A percentile compares a stretch with the other conserved stretches of the same genome.
Conservation (phyloP, 2,329 filamentous ascomycete genomes). For the Fusarium musae region DNA sequence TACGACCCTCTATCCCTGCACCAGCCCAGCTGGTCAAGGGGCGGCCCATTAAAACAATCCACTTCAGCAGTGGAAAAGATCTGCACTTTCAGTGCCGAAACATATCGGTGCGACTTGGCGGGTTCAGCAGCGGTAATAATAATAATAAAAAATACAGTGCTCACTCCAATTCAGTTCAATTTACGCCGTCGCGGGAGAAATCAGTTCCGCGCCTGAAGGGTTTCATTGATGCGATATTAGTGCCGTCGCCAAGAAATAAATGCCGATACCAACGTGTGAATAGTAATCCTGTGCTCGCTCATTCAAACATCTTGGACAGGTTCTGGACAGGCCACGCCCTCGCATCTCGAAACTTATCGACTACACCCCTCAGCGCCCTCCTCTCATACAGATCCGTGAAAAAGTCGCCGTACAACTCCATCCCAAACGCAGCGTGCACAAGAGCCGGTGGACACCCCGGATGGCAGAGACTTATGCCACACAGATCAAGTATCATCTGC, state of each 20-base stretch:
- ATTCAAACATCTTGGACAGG: slow-evolving; percentile 51
- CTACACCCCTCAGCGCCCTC: slow-evolving; percentile 51
- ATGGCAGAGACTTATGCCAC: slow-evolving; percentile 55
- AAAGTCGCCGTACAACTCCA: slow-evolving; percentile 56
- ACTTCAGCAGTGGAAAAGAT: background rate
- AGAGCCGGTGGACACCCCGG: slow-evolving; percentile 52
- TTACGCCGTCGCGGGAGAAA: background rate
- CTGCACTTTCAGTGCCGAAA: slow-evolving; percentile 18
- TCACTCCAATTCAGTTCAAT: background rate
- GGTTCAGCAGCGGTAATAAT: background rate
- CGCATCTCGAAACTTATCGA: slow-evolving; percentile 58
- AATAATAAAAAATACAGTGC: background rate
- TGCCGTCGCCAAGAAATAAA: slow-evolving; percentile 6
- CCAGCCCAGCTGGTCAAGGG: slow-evolving; percentile 1
- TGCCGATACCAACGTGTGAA: background rate
- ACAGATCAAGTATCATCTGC: slow-evolving; percentile 52
- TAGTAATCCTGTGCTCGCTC: background rate
- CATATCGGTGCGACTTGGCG: slow-evolving; percentile 3
- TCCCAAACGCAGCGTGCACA: slow-evolving; percentile 53
- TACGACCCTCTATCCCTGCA: slow-evolving; percentile 6
- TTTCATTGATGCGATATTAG: background rate
- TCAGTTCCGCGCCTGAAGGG: background rate
- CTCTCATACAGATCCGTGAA: slow-evolving; percentile 55
- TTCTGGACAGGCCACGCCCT: slow-evolving; percentile 54
- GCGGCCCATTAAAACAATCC: background rate